Percentiles rank a stretch among this genome's conserved stretches.
phyloP scores from a whole-genome alignment of 1,284 basidiomycete species.

The Leccinum cinnamomeum region DNA sequence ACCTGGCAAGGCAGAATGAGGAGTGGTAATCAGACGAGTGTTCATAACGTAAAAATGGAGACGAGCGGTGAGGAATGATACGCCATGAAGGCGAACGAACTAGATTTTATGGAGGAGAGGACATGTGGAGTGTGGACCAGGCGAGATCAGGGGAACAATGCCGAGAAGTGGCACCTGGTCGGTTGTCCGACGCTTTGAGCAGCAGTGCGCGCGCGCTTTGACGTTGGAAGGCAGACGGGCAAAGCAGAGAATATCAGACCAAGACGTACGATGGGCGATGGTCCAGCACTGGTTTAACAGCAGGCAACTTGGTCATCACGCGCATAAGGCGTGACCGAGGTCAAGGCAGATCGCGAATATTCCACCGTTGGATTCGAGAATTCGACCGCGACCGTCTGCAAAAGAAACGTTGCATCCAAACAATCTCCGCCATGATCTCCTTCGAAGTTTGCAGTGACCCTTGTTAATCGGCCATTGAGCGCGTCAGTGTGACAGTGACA shows the following conservation, averaged over 20 bases:
- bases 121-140: constrained; percentile 26
- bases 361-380: constrained; percentile 10
- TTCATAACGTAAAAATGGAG: constrained; percentile 17
- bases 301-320: constrained; percentile 8
- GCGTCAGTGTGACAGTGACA: constrained; percentile 1
- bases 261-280: neutral
- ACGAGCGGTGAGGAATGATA: neutral
- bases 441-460: neutral
- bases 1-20: constrained; percentile 15
- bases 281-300: constrained; percentile 18
- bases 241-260: neutral
- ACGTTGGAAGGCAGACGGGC: neutral
- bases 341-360: constrained; percentile 4
- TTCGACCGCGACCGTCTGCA: constrained; percentile 1
- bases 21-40: constrained; percentile 5
- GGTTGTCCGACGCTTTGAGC: constrained; percentile 10
- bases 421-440: constrained; percentile 19
- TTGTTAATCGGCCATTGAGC: neutral
- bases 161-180: neutral
- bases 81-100: constrained; percentile 3
- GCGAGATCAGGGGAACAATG: constrained; percentile 23
- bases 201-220: constrained; percentile 15
- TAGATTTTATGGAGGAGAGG: constrained; percentile 20
- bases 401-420: constrained; percentile 9
- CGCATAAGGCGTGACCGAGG: constrained; percentile 12